Conservation (phyloP, 371 early-diverging fungal species). For the Mortierella sp. region DNA sequence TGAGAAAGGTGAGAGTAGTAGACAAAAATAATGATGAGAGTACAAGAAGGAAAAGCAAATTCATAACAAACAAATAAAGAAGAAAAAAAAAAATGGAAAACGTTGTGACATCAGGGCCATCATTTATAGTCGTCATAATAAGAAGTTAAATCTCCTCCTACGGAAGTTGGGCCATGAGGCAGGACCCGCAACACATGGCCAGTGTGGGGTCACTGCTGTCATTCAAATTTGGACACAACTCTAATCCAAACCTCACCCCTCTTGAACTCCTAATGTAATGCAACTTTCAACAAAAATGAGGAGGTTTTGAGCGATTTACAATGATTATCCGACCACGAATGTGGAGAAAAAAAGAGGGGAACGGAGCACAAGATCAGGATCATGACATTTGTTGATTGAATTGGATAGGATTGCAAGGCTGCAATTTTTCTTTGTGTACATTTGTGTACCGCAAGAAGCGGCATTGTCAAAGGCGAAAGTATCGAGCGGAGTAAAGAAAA, state of each 20-base stretch:
- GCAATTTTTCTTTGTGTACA: neutral
- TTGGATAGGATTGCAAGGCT: neutral
- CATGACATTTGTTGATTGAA: slow-evolving; percentile 7
- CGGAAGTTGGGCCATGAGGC: neutral
- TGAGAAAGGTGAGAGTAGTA: neutral
- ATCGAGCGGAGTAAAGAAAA: slow-evolving; percentile 3
- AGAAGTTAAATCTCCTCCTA: neutral
- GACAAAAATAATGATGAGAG: neutral
- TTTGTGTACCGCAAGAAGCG: neutral
- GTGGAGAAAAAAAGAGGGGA: slow-evolving; percentile 4
- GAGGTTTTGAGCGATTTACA: too few relatives aligned
- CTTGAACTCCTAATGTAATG: neutral
- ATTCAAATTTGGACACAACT: neutral
- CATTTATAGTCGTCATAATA: neutral
- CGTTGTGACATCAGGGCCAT: neutral
- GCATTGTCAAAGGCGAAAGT: neutral
- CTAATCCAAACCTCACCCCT: neutral
- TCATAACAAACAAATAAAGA: neutral
- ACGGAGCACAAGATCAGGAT: neutral
- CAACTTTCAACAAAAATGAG: too few relatives aligned
- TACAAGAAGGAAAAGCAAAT: neutral
- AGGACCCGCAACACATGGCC: neutral
- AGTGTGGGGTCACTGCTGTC: slow-evolving; percentile 1
- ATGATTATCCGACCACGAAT: too few relatives aligned
- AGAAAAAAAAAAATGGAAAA: neutral